Evolutionary conservation across 2,329 filamentous ascomycete genomes (phyloP).

Genomic region (Penicillium glabrum): DNA sequence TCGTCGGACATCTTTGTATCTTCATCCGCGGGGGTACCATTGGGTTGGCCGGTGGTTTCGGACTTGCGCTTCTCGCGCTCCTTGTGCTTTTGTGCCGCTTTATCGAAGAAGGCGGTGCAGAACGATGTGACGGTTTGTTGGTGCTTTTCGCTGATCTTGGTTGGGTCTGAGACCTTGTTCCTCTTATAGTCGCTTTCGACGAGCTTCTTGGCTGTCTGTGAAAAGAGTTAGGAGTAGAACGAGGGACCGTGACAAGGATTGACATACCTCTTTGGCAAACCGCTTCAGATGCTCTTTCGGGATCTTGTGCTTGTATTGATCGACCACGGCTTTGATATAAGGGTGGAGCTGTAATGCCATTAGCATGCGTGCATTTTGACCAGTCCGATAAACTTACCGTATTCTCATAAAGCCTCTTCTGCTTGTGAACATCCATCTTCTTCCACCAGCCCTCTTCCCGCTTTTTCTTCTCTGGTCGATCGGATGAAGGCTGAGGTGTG

Average conservation of each 20-base stretch:
- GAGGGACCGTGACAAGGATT: not conserved
- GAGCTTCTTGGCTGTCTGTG: slow-evolving; percentile 74
- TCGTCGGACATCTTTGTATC: slow-evolving; percentile 45
- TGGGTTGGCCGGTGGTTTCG: slow-evolving; percentile 28
- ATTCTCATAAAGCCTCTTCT: slow-evolving; percentile 93
- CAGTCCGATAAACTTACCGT: slow-evolving; percentile 61
- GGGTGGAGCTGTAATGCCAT: slow-evolving; percentile 66
- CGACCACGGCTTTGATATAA: slow-evolving; percentile 79
- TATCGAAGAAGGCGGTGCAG: slow-evolving; percentile 83
- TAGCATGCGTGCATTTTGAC: not conserved
- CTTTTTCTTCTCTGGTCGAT: slow-evolving; percentile 51
- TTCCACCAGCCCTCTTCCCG: slow-evolving; percentile 52
- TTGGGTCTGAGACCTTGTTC: slow-evolving; percentile 79
- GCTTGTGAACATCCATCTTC: slow-evolving; percentile 64
- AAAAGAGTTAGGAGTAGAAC: not conserved
- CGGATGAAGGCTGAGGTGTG: slow-evolving; percentile 65
- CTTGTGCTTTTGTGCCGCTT: slow-evolving; percentile 74
- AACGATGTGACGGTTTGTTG: slow-evolving; percentile 79
- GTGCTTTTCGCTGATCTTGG: slow-evolving; percentile 72
- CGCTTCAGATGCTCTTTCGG: slow-evolving; percentile 73
- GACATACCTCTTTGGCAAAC: slow-evolving; percentile 61
- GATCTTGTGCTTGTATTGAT: slow-evolving; percentile 83
- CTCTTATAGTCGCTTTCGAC: slow-evolving; percentile 92
- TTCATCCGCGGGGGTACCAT: slow-evolving; percentile 21
- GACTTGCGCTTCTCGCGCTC: slow-evolving; percentile 66